These are phyloP conservation scores for Camelina hispida DNA, from an alignment of 345 rosid genomes.

Conservation along the genomic window DNA sequence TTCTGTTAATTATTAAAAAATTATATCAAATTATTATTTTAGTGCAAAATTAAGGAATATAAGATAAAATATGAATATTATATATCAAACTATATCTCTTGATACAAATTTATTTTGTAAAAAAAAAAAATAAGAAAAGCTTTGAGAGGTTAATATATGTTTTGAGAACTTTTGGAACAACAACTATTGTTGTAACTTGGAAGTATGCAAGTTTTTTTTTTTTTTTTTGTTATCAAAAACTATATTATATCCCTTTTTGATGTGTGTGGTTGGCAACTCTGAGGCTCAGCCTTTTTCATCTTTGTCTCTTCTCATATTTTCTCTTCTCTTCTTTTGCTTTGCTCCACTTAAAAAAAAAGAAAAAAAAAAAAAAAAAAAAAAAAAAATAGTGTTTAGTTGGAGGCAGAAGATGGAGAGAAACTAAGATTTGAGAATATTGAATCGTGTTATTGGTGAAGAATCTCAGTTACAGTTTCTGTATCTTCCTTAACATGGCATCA, in stretches of 20 bases:
- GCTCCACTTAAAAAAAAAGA: slow-evolving; percentile 20
- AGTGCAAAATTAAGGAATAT: too few relatives aligned
- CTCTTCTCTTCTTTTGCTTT: slow-evolving; percentile 16
- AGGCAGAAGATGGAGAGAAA: slow-evolving; percentile 29
- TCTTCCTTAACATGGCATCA: slow-evolving; percentile 53
- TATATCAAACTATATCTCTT: too few relatives aligned
- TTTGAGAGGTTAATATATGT: too few relatives aligned
- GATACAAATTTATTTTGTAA: too few relatives aligned
- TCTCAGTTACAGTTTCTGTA: slow-evolving; percentile 18
- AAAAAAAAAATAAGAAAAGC: too few relatives aligned
- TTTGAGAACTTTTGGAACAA: not conserved
- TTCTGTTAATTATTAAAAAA: too few relatives aligned
- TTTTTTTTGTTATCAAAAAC: too few relatives aligned
- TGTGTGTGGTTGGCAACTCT: slow-evolving; percentile 37
- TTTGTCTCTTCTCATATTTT: slow-evolving; percentile 24
- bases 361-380: not conserved
- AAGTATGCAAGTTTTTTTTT: too few relatives aligned
- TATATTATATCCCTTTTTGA: not conserved
- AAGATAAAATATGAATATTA: too few relatives aligned
- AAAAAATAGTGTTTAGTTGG: not conserved
- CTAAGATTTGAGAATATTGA: slow-evolving; percentile 11
- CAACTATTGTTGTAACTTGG: too few relatives aligned
- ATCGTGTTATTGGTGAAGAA: slow-evolving; percentile 20
- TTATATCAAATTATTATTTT: too few relatives aligned
- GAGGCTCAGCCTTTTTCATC: slow-evolving; percentile 21